Base-by-base conservation (phyloP, 345 rosid genomes). In the Cardamine chenopodiifolia region DNA sequence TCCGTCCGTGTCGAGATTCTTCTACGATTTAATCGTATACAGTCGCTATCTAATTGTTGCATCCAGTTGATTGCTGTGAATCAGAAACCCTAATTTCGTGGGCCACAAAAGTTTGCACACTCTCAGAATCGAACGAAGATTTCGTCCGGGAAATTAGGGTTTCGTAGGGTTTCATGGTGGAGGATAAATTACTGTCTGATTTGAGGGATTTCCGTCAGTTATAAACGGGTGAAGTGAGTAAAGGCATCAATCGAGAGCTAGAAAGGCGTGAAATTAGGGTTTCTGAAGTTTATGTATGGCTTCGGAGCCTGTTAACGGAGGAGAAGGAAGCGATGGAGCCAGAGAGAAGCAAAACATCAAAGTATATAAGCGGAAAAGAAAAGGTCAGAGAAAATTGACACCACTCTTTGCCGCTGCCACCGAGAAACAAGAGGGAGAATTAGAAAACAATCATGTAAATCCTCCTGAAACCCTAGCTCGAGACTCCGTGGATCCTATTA, bases 271-370 rank as follows among this genome's bases (percentile, higher is more conserved):
- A 18, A 74, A 62, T 78, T 83, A 76, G 86, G 89, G 89, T 82
- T 88, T 80, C 79, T 62, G 39, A 68, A 79, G 71, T 88, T 79
- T 83, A 83, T 90, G 97, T 81, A 95, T 92, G 99, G 99, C 97
- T 84, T 95, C 97, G 70, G 97, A 83, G 89, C 83, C 89, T 77
- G 80, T 81, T 73, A 89, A 78, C 48, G 90, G 85, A 71, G 92
- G 86, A 74, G 93, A 82, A 18, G 90, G 83, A 74, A 85, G 77
- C 62, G 89, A 83, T 75, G 95, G 82, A 35, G 79, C 79, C 10
- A 85, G 81, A 72, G 93, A 90, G 84, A 92, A 84, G 82, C 89
- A 79, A 80, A 87, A 86, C 68, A 86, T 77, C 44, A 94, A 77
- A 75, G 99, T 94, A 12, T 94, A 94, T 72, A 87, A 83, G 13